phyloP scores from a whole-genome alignment of 2,329 filamentous ascomycete genomes.

The Fusarium dlaminii region DNA sequence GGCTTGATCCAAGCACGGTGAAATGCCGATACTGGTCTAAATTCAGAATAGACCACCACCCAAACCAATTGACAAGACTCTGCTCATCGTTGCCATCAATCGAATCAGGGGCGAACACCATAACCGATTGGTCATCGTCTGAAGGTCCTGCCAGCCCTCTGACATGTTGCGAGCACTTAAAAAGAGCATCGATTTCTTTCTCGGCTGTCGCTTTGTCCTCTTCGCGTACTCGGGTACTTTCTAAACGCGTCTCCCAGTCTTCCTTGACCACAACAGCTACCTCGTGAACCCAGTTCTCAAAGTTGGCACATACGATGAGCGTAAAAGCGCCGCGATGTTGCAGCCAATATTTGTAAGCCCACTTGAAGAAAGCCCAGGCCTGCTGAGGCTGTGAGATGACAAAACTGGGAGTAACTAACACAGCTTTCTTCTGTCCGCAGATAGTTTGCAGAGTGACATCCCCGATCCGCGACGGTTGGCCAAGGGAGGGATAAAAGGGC shows the following conservation, averaged over 20 bases:
- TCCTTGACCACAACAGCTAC: slow-evolving; percentile 37
- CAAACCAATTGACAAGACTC: slow-evolving; percentile 71
- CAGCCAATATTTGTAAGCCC: slow-evolving; percentile 44
- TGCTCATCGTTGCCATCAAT: slow-evolving; percentile 70
- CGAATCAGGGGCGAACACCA: slow-evolving; percentile 57
- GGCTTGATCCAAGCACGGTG: slow-evolving; percentile 61
- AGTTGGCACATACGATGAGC: slow-evolving; percentile 44
- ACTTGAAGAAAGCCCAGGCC: slow-evolving; percentile 49
- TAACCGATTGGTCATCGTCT: slow-evolving; percentile 32
- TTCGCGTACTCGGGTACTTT: neutral
- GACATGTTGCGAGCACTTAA: slow-evolving; percentile 37
- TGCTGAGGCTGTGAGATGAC: slow-evolving; percentile 50
- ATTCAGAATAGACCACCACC: slow-evolving; percentile 63
- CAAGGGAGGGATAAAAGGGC: slow-evolving; percentile 19
- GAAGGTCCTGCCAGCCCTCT: slow-evolving; percentile 26
- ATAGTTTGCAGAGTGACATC: slow-evolving; percentile 43
- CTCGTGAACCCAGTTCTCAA: slow-evolving; percentile 45
- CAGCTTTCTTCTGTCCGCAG: slow-evolving; percentile 46
- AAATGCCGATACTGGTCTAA: slow-evolving; percentile 64
- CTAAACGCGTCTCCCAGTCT: neutral
- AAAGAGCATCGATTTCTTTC: slow-evolving; percentile 27
- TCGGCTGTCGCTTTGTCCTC: neutral
- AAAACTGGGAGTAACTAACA: slow-evolving; percentile 56
- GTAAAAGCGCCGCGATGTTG: slow-evolving; percentile 23
- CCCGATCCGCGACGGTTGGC: slow-evolving; percentile 9